Base-by-base conservation (phyloP, 371 early-diverging fungal species). In the Circinella umbellata region DNA sequence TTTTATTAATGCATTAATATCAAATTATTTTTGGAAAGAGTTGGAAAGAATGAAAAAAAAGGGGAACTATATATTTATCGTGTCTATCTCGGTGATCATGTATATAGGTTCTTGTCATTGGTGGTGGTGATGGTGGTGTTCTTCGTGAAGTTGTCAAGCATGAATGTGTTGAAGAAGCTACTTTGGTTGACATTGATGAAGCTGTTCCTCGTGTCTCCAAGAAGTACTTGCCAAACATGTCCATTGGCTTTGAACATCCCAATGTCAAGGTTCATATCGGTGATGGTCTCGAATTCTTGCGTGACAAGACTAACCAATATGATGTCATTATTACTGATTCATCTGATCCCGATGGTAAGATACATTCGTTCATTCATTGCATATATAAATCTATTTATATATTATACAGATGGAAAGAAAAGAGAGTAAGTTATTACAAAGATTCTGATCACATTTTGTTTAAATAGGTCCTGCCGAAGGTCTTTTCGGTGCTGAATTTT, bases 51-150 rank as follows among this genome's bases (percentile, higher is more conserved):
- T 51, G 51, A 5, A 13, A 15, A 51, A 17, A 51, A 51, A 42
- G 3, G 3, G 42, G 42, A 42, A 2, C 42, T 9, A 42, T 9
- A 42, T 42, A 42, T 42, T 42, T 42, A 42, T 42, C 3, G 1
- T 51, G n/a, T 13, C 17, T 8, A 51, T 51, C 1, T 42, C 1
- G 42, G 11, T 42, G 6, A 42, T 42, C 3, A 1, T 17, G 1
- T 51, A 6, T 49, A 60, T 55, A 92, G 94, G 96, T 98, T 49
- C 89, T 98, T 68, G 98, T 98, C 62, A 96, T 98, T 81, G 99
- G 99, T 74, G 98, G 99, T 74, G 99, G 99, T 70, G 99, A 98
- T 77, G 99, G 98, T 78, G 99, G 99, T 76, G 97, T 98, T 46
- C 88, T 98, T 55, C 95, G 99, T 71, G 99, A 98, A 80, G 89